Evolutionary conservation across 768 basidiomycete genomes (phyloP), one percentile per base, ranked within the genome.

Genomic region (Hydnomerulius pinastri): DNA sequence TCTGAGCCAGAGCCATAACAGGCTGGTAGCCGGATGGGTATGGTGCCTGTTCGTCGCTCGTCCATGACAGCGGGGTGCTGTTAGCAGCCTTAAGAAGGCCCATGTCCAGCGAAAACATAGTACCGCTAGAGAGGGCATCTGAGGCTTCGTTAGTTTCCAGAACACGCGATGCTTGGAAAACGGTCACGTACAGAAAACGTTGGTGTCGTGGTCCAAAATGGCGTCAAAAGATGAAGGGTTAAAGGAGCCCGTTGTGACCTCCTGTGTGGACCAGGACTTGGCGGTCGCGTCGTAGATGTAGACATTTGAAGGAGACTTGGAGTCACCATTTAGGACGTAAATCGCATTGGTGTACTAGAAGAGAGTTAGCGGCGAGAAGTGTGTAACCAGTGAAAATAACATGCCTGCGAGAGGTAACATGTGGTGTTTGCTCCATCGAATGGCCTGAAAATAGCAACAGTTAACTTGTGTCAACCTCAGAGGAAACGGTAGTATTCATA

Each of bases 181-280:
- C n/a, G n/a, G n/a, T 9, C 24, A 1, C 41, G 56, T 66, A 88
- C 87, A 94, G 71, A 97, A 87, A 52, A 87, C 83, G 54, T 96
- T 94, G 43, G 94, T 98, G 67, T 98, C 94, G 56, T 96, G 94
- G 71, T 98, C 94, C 28, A 98, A 79, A 53, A 96, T 84, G 23
- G 88, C 80, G 23, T 73, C 77, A 60, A 85, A 86, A 17, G 81
- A 79, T 2, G 76, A 67, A 4, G 82, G 78, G 65, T 93, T 83
- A 57, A 87, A 85, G 46, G 67, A 68, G 29, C 77, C 78, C 1
- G 77, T 58, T 5, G 71, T 77, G 18, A 78, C 78, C 2, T 73
- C 56, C 63, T 98, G 94, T 2, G 79, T 87, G 3, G 87, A 80
- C 94, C 94, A 96, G 1, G 86, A 77, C 53, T 83, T 81, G 20